These are phyloP conservation scores for Aspergillus transmontanensis DNA, from an alignment of 2,329 filamentous ascomycete genomes.

Conservation along the genomic window DNA sequence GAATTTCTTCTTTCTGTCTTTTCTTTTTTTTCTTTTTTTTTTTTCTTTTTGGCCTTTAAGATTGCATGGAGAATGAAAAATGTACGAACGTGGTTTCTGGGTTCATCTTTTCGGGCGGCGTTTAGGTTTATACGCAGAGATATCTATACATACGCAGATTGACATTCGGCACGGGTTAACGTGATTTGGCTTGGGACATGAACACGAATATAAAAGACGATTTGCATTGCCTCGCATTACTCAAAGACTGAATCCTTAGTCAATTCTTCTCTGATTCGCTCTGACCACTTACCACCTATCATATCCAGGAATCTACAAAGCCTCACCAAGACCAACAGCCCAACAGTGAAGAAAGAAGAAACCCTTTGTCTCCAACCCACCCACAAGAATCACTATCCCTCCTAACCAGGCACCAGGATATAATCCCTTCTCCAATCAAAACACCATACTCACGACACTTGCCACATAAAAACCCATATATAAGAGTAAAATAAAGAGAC, in stretches of 20 bases:
- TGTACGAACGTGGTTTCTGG: constrained; percentile 9
- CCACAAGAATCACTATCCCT: neutral
- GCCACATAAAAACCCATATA: neutral
- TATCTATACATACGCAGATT: constrained; percentile 1
- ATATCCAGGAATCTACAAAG: neutral
- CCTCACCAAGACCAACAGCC: neutral
- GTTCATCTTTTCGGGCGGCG: constrained; percentile 5
- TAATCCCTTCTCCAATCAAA: neutral
- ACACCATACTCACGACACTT: neutral
- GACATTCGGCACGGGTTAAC: constrained; percentile 5
- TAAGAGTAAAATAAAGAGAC: neutral
- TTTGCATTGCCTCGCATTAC: neutral
- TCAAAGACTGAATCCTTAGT: neutral
- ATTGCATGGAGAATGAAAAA: constrained; percentile 15
- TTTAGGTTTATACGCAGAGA: neutral
- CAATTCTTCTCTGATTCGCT: constrained; percentile 5
- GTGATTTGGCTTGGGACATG: neutral
- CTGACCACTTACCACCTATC: neutral
- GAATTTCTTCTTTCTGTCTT: neutral
- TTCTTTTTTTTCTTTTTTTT: neutral
- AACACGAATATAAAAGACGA: neutral
- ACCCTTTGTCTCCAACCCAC: neutral
- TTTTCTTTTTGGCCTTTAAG: neutral
- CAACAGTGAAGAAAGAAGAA: neutral
- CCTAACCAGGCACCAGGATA: neutral